These are phyloP conservation scores for Volvariella volvacea DNA, from an alignment of 1,284 basidiomycete species.

Conservation along the genomic window DNA sequence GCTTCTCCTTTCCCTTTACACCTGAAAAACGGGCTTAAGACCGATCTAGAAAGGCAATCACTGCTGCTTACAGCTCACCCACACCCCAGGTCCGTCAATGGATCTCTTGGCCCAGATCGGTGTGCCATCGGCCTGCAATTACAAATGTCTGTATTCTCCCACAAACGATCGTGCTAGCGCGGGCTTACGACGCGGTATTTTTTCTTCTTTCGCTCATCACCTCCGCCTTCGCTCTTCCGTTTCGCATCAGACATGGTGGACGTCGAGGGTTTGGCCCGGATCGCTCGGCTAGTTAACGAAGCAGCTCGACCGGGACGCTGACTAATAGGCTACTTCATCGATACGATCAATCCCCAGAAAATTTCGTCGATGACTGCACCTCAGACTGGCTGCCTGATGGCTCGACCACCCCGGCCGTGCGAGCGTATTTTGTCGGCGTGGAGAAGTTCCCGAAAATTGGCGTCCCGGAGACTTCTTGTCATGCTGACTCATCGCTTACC, in stretches of 20 bases:
- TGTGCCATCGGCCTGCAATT: conserved; percentile 45
- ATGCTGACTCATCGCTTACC: no score
- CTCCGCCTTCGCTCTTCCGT: conserved; percentile 14
- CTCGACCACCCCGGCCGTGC: no score
- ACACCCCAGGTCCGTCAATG: conserved; percentile 74
- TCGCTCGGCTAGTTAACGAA: no score
- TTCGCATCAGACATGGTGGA: conserved; percentile 13
- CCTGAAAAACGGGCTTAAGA: conserved; percentile 21
- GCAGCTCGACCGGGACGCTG: conserved; percentile 9
- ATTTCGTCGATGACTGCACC: no score
- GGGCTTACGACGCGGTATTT: conserved; percentile 34
- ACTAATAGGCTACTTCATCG: conserved; percentile 5
- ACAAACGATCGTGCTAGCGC: not conserved
- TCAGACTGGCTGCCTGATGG: no score
- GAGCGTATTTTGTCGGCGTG: no score
- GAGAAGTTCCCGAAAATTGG: no score
- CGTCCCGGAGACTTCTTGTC: no score
- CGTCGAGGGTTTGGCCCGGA: no score
- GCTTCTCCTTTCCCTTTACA: conserved; percentile 74
- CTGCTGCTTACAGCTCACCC: conserved; percentile 59
- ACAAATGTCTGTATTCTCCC: not conserved
- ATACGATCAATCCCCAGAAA: no score
- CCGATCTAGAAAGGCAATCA: not conserved
- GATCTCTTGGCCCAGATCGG: conserved; percentile 55
- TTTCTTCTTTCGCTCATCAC: conserved; percentile 22